phyloP scores from a whole-genome alignment of 768 basidiomycete species.

The Podaxis sp. region DNA sequence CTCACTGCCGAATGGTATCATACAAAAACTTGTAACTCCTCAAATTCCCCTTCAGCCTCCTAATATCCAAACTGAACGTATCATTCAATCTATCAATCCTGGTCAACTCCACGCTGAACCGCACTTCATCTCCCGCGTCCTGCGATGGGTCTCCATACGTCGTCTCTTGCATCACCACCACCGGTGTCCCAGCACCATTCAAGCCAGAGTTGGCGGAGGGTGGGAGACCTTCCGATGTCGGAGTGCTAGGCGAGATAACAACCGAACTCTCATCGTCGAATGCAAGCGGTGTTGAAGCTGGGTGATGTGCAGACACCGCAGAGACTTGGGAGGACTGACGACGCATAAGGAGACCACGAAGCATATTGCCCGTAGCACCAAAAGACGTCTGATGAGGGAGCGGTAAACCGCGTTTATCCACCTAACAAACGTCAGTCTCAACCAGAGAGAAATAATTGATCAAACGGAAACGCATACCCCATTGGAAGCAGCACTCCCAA shows the following conservation, averaged over 20 bases:
- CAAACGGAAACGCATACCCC: slow-evolving; percentile 58
- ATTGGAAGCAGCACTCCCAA: slow-evolving; percentile 81
- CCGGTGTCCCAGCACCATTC: neutral
- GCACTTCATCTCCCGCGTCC: slow-evolving; percentile 94
- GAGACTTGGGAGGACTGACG: slow-evolving; percentile 87
- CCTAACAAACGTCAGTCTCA: slow-evolving; percentile 40
- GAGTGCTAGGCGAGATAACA: slow-evolving; percentile 24
- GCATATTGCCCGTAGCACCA: slow-evolving; percentile 71
- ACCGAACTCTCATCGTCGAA: slow-evolving; percentile 51
- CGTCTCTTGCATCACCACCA: slow-evolving; percentile 43
- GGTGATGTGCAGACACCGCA: slow-evolving; percentile 35
- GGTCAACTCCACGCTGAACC: slow-evolving; percentile 94
- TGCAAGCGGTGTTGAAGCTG: slow-evolving; percentile 32
- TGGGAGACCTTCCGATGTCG: neutral
- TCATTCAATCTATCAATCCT: slow-evolving; percentile 86
- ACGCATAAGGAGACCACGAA: slow-evolving; percentile 86
- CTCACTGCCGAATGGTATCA: slow-evolving; percentile 84
- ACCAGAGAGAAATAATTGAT: too few relatives aligned
- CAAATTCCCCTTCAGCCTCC: slow-evolving; percentile 88
- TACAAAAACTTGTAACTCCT: slow-evolving; percentile 93
- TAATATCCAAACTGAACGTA: slow-evolving; percentile 89
- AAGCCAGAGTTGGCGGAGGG: neutral
- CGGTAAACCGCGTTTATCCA: slow-evolving; percentile 88
- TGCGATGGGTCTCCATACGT: slow-evolving; percentile 78
- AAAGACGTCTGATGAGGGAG: slow-evolving; percentile 76